A percentile compares a stretch with the other conserved stretches of the same genome.
Conservation (phyloP, 352 stramenopile genomes). For the Phytopythium montanum region DNA sequence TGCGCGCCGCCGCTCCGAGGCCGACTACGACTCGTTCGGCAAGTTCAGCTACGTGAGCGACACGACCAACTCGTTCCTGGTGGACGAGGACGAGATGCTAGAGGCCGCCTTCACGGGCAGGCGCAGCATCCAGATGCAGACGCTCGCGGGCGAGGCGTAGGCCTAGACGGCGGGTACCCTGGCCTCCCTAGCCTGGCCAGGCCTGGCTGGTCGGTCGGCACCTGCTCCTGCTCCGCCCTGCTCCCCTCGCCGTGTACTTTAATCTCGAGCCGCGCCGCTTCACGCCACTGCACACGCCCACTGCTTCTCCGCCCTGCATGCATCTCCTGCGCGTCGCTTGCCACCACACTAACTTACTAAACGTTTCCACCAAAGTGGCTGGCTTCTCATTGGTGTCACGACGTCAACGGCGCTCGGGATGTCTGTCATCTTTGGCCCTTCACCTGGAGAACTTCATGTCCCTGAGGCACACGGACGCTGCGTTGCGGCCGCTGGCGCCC, state of each 20-base stretch:
- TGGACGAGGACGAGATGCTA: slow-evolving; percentile 89
- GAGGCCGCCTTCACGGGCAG: slow-evolving; percentile 79
- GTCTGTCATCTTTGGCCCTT: neutral
- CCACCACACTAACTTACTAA: no score
- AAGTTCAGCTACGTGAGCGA: slow-evolving; percentile 90
- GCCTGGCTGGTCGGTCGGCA: no score
- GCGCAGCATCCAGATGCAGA: slow-evolving; percentile 79
- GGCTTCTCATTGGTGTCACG: no score
- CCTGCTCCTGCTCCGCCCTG: neutral
- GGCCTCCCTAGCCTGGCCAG: no score
- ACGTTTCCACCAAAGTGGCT: no score
- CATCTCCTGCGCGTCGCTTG: neutral
- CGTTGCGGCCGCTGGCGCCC: slow-evolving; percentile 86
- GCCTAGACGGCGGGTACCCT: no score
- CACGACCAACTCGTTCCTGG: slow-evolving; percentile 85
- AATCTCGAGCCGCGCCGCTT: slow-evolving; percentile 5
- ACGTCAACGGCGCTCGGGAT: no score
- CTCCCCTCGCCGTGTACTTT: slow-evolving; percentile 7
- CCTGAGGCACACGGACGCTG: slow-evolving; percentile 65
- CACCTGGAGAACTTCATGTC: slow-evolving; percentile 32
- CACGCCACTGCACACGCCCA: neutral
- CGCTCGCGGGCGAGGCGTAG: slow-evolving; percentile 67
- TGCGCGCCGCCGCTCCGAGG: slow-evolving; percentile 42
- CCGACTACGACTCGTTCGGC: slow-evolving; percentile 72
- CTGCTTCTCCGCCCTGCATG: neutral